Evolutionary conservation across 257 asterid species (phyloP).

Genomic region (Solanum bukasovii): DNA sequence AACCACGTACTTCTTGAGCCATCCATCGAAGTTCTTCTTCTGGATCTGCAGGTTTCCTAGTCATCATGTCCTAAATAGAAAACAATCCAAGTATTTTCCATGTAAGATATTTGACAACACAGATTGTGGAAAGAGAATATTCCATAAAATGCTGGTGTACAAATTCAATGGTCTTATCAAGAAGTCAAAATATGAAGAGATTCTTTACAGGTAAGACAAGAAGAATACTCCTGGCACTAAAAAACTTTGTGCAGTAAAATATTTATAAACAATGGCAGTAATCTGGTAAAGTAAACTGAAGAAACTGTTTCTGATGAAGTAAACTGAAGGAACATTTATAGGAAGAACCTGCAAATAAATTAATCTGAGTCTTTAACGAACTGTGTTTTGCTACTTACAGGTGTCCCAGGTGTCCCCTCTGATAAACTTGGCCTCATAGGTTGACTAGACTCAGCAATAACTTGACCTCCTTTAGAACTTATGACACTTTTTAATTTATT

Average conservation of each 20-base stretch:
- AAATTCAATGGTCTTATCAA: neutral
- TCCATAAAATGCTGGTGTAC: neutral
- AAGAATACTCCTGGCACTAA: neutral
- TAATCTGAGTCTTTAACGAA: neutral
- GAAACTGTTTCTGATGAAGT: neutral
- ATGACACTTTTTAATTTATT: slow-evolving; percentile 15
- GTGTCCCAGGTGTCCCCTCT: slow-evolving; percentile 88
- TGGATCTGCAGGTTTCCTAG: slow-evolving; percentile 80
- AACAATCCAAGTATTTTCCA: neutral
- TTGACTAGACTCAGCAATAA: slow-evolving; percentile 57
- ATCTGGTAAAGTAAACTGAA: neutral
- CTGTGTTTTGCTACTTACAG: slow-evolving; percentile 37
- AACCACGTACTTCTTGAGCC: slow-evolving; percentile 97
- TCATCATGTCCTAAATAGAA: slow-evolving; percentile 56
- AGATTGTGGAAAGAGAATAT: neutral
- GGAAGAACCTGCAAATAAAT: neutral
- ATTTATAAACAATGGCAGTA: neutral
- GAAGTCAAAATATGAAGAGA: neutral
- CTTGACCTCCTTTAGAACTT: slow-evolving; percentile 83
- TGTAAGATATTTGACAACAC: neutral
- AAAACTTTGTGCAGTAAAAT: neutral
- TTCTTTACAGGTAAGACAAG: neutral
- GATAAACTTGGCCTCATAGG: slow-evolving; percentile 64
- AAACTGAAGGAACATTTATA: neutral
- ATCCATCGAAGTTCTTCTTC: slow-evolving; percentile 98